Evolutionary conservation across 1,139 yeast species (phyloP), one percentile per base, ranked within the genome.

Genomic region (Taiozyma sp.): DNA sequence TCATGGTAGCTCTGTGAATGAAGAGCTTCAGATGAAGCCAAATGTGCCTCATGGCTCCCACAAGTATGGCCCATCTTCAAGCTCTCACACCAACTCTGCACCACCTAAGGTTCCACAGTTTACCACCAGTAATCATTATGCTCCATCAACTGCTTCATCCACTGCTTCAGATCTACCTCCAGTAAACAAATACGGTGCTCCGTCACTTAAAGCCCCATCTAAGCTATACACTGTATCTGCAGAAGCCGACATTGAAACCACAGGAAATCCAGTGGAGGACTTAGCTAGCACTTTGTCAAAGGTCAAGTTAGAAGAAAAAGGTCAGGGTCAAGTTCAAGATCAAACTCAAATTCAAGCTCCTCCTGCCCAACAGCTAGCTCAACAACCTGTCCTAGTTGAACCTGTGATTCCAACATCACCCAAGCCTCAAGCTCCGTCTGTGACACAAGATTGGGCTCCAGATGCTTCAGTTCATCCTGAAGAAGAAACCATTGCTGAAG

Each of bases 71-170:
- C 23, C 23, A 23, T 23, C 16, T 16, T 24, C 55, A 53, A 43
- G 19, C 1, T 38, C 48, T 32, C 8, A 22, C 19, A 23, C 39
- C 14, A 23, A 32, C 39, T 19, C 39, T 29, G 39, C n/a, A 4
- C 30, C 44, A 40, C 27, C 38, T 12, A 24, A n/a, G 19, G 36
- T 36, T 22, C 10, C 27, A 3, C 44, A 12, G 34, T 12, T 43
- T 27, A 45, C 54, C 50, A 45, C 54, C 34, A 19, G 53, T 49
- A 16, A 51, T 56, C 14, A 53, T 54, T 22, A 43, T 54, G 8
- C 45, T 53, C 12, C 50, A 27, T 36, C 36, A 4, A 32, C 36
- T n/a, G 36, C 27, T 19, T 24, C 44, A 24, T 24, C 44, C 13
- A 32, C 23, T 36, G 10, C 8, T 8, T 12, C 23, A 38, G 41